Evolutionary conservation across 805 yeast species (phyloP), one percentile per base, ranked within the genome.

Genomic region (Saccharomyces eubayanus): DNA sequence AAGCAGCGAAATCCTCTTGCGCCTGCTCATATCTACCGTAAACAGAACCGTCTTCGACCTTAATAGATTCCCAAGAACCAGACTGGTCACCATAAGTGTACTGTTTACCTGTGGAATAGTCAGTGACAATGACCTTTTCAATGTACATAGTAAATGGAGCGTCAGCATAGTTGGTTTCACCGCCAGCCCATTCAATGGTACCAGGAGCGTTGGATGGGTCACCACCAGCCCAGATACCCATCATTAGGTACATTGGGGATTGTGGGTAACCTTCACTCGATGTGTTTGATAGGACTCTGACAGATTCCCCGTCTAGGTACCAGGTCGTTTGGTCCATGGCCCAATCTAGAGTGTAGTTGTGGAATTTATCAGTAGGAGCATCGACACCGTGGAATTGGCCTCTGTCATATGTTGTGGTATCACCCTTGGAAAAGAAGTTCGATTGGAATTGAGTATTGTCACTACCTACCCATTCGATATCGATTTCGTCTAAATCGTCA

Each of bases 401-500:
- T 62, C 97, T 79, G 65, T 87, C 89, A 64, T 85, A 89, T 2
- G 92, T 81, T 10, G 84, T 68, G 2, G 88, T 82, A 64, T 84
- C 73, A 56, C 96, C 97, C 67, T 90, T 86, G 40, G 89, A 81
- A 73, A 89, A 90, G 69, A 71, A 91, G 67, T 87, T 87, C 28
- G 90, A 76, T 71, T 88, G 95, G 61, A 86, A 81, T 66, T 88
- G 84, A 46, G 80, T 76, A 28, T 75, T 74, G 65, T 90, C 96
- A 49, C 87, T 83, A 20, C 97, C 97, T 47, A 87, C 75, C 84
- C 94, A 86, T 69, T 91, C 97, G 49, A 87, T 65, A 71, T 91
- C 97, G 48, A 91, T 82, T 71, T 91, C 97, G 70, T 91, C 97
- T 58, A 85, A 74, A 63, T 86, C 96, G 67, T 91, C 97, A 62